Base-by-base conservation (phyloP, 768 basidiomycete species). In the Naematelia aurantialba region DNA sequence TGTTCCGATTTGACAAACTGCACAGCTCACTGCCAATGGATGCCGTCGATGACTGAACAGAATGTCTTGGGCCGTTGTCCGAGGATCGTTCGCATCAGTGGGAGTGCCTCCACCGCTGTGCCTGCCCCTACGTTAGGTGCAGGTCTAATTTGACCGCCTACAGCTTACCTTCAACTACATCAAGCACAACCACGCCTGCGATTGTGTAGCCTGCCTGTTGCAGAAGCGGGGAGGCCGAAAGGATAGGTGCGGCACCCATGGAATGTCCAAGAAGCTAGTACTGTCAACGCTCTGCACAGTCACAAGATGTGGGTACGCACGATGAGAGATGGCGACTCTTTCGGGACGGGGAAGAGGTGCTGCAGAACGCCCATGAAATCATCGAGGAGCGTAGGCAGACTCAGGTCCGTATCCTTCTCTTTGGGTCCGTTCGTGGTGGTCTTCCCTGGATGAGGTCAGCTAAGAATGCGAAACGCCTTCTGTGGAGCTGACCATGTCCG, bases 181-280 rank as follows among this genome's bases (percentile, higher is more conserved):
- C 51, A 86, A 96, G 70, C 82, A 94, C 67, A 88, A 94, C 66
- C 87, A 92, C 60, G 86, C 86, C 30, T 1, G 83, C 81, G 2
- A 97, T 80, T 13, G 81, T 81, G 65, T 89, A 94, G 49, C 85
- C 84, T 22, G 79, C 79, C 45, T 84, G 82, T 55, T 88, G 82
- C 1, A 99, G 80, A 17, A 78, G 72, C 1, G 89, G 84, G 60
- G 85, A 85, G 1, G 86, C 82, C 3, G 85, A 83, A 5, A 88
- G 84, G 21, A 89, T 83, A 2, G 96, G 92, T 0, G 92, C 87
- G 24, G 93, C 94, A 13, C 96, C 96, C 88, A 99, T 94, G 59
- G 90, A 93, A 73, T 99, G 96, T 0, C 96, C 96, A 8, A 96
- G 82, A 5, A 96, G 82, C 88, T 76, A 22, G 2, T 29, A 5